Evolutionary conservation across 495 filamentous ascomycete genomes (phyloP).

Genomic region (Pseudomonodictys pantanalensis): DNA sequence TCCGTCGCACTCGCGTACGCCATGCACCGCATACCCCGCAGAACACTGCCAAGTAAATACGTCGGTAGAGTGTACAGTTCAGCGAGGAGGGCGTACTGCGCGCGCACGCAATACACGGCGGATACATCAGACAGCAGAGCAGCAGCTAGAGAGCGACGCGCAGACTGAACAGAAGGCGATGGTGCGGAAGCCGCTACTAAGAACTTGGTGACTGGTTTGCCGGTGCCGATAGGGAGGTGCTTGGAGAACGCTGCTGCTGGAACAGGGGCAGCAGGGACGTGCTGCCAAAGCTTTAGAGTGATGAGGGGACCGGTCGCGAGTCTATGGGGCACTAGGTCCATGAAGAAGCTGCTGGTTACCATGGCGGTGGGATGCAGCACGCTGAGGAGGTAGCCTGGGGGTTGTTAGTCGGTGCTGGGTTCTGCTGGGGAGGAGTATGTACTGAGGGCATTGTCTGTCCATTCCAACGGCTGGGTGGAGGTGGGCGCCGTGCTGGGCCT

Average conservation of each 20-base stretch:
- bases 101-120: not conserved
- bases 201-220: not conserved
- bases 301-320: not conserved
- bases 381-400: conserved; percentile 15
- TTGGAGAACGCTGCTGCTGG: not conserved
- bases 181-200: not conserved
- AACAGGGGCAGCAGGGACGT: not conserved
- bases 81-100: not conserved
- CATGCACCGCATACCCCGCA: not conserved
- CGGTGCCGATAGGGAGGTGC: not conserved
- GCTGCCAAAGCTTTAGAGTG: not conserved
- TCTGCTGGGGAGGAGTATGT: not conserved
- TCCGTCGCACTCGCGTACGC: not conserved
- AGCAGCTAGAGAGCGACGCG: not conserved
- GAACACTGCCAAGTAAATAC: not conserved
- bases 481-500: not conserved
- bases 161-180: not conserved
- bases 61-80: not conserved
- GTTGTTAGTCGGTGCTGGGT: not conserved
- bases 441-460: conserved; percentile 11
- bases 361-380: conserved; percentile 11
- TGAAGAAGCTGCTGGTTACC: not conserved
- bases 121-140: not conserved
- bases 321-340: conserved; percentile 8
- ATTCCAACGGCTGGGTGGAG: not conserved